Conservation (phyloP, 768 basidiomycete genomes). For the Boletellus emodensis region DNA sequence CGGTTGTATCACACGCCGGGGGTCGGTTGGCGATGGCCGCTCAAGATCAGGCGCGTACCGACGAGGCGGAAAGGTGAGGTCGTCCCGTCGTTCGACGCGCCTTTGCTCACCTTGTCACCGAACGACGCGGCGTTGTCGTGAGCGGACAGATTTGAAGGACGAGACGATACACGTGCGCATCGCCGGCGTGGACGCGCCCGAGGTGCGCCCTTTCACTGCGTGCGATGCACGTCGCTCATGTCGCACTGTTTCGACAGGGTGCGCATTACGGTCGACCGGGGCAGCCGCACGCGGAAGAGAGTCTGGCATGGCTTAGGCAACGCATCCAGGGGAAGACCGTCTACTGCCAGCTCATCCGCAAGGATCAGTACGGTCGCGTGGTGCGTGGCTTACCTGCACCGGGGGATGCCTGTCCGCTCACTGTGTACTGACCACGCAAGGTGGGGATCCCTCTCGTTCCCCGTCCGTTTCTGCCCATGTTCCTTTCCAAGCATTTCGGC, state of each 20-base stretch:
- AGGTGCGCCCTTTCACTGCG: constrained; percentile 43
- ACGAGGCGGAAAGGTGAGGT: constrained; percentile 48
- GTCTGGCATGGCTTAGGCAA: constrained; percentile 64
- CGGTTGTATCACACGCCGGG: constrained; percentile 79
- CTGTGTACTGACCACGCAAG: constrained; percentile 33
- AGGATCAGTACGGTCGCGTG: constrained; percentile 82
- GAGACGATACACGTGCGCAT: constrained; percentile 86
- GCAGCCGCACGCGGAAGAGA: constrained; percentile 74
- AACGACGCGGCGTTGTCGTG: background rate
- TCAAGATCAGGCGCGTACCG: constrained; percentile 68
- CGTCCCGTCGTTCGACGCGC: too few species aligned
- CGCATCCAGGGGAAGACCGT: constrained; percentile 55
- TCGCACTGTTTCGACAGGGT: constrained; percentile 38
- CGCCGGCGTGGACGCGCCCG: constrained; percentile 90
- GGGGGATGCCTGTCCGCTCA: background rate
- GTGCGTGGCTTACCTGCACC: constrained; percentile 42
- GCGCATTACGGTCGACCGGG: constrained; percentile 79
- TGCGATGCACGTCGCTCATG: background rate
- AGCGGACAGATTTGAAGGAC: constrained; percentile 58
- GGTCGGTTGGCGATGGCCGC: constrained; percentile 68
- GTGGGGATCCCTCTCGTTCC: constrained; percentile 58
- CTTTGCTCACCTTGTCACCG: too few species aligned
- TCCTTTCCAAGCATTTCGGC: constrained; percentile 36
- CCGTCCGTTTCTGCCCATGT: constrained; percentile 50
- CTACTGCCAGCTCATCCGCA: constrained; percentile 65